Percentiles rank a stretch among this genome's conserved stretches.
Evolutionary conservation across 2,329 filamentous ascomycete genomes (phyloP).

Genomic region (Mycocentrospora acerina): DNA sequence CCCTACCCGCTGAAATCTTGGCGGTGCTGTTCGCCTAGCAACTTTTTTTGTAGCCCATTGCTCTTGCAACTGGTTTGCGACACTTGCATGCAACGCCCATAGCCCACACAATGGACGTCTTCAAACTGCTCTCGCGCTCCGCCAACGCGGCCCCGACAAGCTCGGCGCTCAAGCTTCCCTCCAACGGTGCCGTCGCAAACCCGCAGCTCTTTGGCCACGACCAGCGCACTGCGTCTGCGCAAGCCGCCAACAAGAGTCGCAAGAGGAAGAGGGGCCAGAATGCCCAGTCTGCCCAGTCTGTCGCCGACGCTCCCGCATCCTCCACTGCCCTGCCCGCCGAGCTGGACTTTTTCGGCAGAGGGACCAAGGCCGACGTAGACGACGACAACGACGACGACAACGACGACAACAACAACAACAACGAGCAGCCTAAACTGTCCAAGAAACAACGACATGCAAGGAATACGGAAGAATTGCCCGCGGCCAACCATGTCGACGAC

Average conservation of each 20-base stretch:
- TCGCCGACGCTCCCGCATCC: not conserved
- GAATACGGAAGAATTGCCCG: slow-evolving; percentile 9
- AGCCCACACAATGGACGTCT: slow-evolving; percentile 62
- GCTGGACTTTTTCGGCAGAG: slow-evolving; percentile 48
- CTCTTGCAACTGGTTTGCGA: not conserved
- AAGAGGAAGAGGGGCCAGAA: slow-evolving; percentile 48
- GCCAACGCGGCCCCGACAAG: slow-evolving; percentile 56
- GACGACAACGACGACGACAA: slow-evolving; percentile 6
- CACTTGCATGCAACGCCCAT: too few species aligned
- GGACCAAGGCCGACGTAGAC: slow-evolving; percentile 8
- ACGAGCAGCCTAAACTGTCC: not conserved
- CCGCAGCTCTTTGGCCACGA: slow-evolving; percentile 66
- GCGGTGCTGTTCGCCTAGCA: too few species aligned
- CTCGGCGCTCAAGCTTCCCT: slow-evolving; percentile 57
- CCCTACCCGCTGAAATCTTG: too few species aligned
- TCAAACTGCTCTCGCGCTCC: slow-evolving; percentile 71
- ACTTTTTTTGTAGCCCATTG: not conserved
- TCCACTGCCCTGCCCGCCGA: slow-evolving; percentile 30
- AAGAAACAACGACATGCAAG: slow-evolving; percentile 21
- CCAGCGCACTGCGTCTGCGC: slow-evolving; percentile 41
- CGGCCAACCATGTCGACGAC: slow-evolving; percentile 3
- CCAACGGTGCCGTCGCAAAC: slow-evolving; percentile 63
- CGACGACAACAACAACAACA: too few species aligned
- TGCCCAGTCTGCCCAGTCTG: slow-evolving; percentile 7
- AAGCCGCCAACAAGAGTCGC: slow-evolving; percentile 22